These are phyloP conservation scores for Fusarium sp. DNA, from an alignment of 2,329 filamentous ascomycete genomes.

Conservation along the genomic window DNA sequence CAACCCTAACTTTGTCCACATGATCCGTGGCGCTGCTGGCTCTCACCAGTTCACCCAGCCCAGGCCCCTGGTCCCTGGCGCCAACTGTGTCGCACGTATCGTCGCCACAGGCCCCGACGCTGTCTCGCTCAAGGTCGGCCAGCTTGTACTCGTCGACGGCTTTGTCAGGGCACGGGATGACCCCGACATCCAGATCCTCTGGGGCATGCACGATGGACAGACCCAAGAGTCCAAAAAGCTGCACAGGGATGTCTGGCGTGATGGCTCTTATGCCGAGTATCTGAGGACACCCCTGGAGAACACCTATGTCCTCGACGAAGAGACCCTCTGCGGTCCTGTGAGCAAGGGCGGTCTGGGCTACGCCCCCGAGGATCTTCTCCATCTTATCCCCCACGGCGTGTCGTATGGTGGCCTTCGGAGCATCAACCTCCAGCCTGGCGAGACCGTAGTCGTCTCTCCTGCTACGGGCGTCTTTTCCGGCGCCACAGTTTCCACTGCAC, in stretches of 20 bases:
- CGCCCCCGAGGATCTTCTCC: slow-evolving; percentile 55
- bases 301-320: slow-evolving; percentile 51
- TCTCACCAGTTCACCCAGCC: slow-evolving; percentile 42
- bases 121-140: slow-evolving; percentile 50
- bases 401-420: slow-evolving; percentile 62
- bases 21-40: slow-evolving; percentile 29
- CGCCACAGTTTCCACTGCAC: slow-evolving; percentile 62
- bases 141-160: slow-evolving; percentile 54
- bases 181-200: slow-evolving; percentile 48
- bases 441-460: slow-evolving; percentile 65
- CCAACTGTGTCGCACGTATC: slow-evolving; percentile 55
- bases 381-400: slow-evolving; percentile 55
- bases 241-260: slow-evolving; percentile 48
- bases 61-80: slow-evolving; percentile 53
- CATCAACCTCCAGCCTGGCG: slow-evolving; percentile 61
- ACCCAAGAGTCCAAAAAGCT: slow-evolving; percentile 48
- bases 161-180: slow-evolving; percentile 53
- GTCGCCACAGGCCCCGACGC: slow-evolving; percentile 54
- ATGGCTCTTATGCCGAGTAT: slow-evolving; percentile 53
- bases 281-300: slow-evolving; percentile 55
- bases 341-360: slow-evolving; percentile 56
- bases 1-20: slow-evolving; percentile 46
- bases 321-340: slow-evolving; percentile 39
- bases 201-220: slow-evolving; percentile 50
- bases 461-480: slow-evolving; percentile 67